Evolutionary conservation across 2,329 filamentous ascomycete species (phyloP).

Genomic region (Nannizziopsis barbatae): DNA sequence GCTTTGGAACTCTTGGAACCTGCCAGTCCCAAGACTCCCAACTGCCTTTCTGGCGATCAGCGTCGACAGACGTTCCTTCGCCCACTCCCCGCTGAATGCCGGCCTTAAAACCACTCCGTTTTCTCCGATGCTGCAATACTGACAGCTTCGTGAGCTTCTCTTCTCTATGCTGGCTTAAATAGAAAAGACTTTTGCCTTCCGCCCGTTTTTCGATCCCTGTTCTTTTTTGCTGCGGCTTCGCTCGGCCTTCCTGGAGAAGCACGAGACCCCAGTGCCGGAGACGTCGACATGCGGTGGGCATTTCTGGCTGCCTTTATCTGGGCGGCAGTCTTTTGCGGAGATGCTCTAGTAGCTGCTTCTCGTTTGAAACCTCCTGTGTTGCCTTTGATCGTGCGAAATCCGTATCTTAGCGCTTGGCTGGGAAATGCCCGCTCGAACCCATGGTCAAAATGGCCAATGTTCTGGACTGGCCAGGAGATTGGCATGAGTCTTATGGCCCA

Average conservation of each 20-base stretch:
- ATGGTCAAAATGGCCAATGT: slow-evolving; percentile 79
- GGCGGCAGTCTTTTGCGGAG: slow-evolving; percentile 26
- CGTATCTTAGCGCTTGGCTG: slow-evolving; percentile 68
- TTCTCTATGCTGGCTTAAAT: slow-evolving; percentile 3
- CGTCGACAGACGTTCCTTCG: neutral
- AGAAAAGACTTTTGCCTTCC: slow-evolving; percentile 1
- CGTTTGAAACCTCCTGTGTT: slow-evolving; percentile 52
- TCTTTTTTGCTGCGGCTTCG: neutral
- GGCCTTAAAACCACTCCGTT: neutral
- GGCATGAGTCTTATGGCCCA: slow-evolving; percentile 54
- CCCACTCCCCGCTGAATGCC: neutral
- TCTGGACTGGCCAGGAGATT: slow-evolving; percentile 61
- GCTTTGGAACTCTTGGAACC: neutral
- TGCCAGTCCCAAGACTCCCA: neutral
- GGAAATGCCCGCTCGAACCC: slow-evolving; percentile 60
- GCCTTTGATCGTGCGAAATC: slow-evolving; percentile 63
- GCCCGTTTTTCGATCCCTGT: neutral
- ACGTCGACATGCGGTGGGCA: neutral
- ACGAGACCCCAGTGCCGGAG: neutral
- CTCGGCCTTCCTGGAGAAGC: neutral
- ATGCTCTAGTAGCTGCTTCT: slow-evolving; percentile 38
- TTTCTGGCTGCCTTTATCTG: slow-evolving; percentile 8
- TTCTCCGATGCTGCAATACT: neutral
- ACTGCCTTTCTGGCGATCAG: slow-evolving; percentile 6
- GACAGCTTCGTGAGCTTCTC: neutral